These are phyloP conservation scores for Camellia sinensis DNA, from an alignment of 148 eudicot genomes.

Conservation along the genomic window DNA sequence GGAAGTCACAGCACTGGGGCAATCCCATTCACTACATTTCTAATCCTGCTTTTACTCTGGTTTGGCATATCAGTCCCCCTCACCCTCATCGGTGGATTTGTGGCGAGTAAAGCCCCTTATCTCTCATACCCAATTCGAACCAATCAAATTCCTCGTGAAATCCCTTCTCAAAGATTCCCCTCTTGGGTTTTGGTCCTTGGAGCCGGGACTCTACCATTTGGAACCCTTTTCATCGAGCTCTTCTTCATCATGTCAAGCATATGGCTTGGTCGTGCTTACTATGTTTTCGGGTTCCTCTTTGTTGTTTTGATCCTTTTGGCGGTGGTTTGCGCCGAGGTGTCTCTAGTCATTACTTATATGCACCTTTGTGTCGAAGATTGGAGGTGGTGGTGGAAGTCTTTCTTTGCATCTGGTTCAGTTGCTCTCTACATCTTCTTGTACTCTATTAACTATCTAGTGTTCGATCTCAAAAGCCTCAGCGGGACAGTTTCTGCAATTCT, in stretches of 20 bases:
- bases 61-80: neutral
- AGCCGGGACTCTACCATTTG: neutral
- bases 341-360: neutral
- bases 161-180: neutral
- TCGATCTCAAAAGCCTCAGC: neutral
- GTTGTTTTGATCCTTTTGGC: neutral
- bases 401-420: neutral
- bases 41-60: neutral
- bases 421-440: conserved; percentile 3
- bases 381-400: conserved; percentile 3
- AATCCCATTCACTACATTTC: neutral
- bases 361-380: neutral
- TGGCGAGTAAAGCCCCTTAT: neutral
- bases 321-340: neutral
- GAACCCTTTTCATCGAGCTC: conserved; percentile 2
- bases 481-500: neutral
- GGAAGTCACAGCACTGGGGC: conserved; percentile 3
- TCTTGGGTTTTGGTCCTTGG: neutral
- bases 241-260: neutral
- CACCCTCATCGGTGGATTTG: neutral
- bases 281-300: neutral
- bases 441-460: neutral
- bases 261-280: neutral
- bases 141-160: conserved; percentile 2
- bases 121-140: neutral